Evolutionary conservation across 805 yeast species (phyloP).

Genomic region (Saccharomycopsis synnaedendra): DNA sequence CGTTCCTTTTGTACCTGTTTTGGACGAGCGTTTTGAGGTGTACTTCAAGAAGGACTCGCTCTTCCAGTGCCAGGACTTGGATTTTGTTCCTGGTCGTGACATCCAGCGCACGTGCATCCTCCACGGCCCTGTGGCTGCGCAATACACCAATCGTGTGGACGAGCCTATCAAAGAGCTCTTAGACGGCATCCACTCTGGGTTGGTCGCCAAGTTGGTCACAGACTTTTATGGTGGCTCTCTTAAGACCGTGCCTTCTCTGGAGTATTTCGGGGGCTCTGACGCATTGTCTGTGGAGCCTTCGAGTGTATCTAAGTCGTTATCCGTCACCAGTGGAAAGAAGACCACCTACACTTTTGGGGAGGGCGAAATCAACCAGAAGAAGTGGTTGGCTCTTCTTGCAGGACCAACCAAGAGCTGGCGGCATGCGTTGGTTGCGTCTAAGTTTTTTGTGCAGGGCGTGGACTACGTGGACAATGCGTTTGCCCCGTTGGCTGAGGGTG

Average conservation of each 20-base stretch:
- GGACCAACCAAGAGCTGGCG: constrained; percentile 79
- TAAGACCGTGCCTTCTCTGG: constrained; percentile 61
- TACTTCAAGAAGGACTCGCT: constrained; percentile 97
- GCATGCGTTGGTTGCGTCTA: constrained; percentile 74
- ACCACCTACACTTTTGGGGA: constrained; percentile 29
- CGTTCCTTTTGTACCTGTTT: constrained; percentile 92
- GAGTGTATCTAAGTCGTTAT: constrained; percentile 12
- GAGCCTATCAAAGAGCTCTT: constrained; percentile 89
- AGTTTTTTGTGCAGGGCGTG: constrained; percentile 75
- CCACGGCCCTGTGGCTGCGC: constrained; percentile 98
- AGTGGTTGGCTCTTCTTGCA: constrained; percentile 76
- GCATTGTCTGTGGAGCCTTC: constrained; percentile 18
- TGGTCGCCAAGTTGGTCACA: constrained; percentile 54
- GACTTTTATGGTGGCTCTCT: constrained; percentile 65
- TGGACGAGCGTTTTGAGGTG: constrained; percentile 88
- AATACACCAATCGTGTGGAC: constrained; percentile 72
- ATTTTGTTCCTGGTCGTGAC: constrained; percentile 90
- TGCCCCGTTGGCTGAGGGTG: constrained; percentile 70
- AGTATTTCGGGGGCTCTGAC: constrained; percentile 62
- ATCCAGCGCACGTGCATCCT: constrained; percentile 98
- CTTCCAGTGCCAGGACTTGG: constrained; percentile 98
- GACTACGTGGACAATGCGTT: constrained; percentile 73
- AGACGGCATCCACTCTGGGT: constrained; percentile 85
- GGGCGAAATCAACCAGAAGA: constrained; percentile 24
- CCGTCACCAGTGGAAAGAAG: constrained; percentile 21